Percentiles rank a stretch among this genome's conserved stretches.
Conservation (phyloP, 75 land plant genomes). For the Picea sitchensis region DNA sequence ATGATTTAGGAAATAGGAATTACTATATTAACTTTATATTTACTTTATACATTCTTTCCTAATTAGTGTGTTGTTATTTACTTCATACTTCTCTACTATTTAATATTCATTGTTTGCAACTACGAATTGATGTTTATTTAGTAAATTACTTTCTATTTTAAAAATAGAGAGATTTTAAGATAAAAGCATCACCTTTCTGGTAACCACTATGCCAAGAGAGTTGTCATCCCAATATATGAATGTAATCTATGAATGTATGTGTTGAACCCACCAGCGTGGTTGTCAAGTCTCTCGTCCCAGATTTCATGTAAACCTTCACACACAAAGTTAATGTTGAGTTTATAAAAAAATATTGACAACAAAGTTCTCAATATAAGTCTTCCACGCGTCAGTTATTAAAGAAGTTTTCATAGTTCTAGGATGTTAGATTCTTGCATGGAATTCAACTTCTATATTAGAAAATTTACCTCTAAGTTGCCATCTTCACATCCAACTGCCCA, state of each 20-base stretch:
- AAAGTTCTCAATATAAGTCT: neutral
- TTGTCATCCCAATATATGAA: constrained; percentile 37
- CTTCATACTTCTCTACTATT: no score
- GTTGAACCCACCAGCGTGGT: constrained; percentile 91
- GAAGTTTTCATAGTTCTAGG: neutral
- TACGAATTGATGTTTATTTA: no score
- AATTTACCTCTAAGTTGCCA: constrained; percentile 21
- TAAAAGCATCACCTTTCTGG: no score
- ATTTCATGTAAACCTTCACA: constrained; percentile 45
- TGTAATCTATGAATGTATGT: constrained; percentile 74
- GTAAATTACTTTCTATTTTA: no score
- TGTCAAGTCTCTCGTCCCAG: constrained; percentile 53
- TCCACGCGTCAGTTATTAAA: neutral
- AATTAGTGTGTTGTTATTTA: no score
- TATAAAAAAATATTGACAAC: neutral
- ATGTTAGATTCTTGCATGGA: neutral
- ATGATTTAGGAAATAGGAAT: no score
- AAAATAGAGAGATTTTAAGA: no score
- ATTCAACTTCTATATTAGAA: neutral
- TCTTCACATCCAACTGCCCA: constrained; percentile 81
- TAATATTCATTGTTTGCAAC: no score
- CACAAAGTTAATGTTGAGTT: neutral
- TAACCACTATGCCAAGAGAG: constrained; percentile 3
- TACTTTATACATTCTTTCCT: no score
- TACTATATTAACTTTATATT: no score